These are phyloP conservation scores for Lactarius evosmus DNA, from an alignment of 768 basidiomycete species.

Conservation along the genomic window DNA sequence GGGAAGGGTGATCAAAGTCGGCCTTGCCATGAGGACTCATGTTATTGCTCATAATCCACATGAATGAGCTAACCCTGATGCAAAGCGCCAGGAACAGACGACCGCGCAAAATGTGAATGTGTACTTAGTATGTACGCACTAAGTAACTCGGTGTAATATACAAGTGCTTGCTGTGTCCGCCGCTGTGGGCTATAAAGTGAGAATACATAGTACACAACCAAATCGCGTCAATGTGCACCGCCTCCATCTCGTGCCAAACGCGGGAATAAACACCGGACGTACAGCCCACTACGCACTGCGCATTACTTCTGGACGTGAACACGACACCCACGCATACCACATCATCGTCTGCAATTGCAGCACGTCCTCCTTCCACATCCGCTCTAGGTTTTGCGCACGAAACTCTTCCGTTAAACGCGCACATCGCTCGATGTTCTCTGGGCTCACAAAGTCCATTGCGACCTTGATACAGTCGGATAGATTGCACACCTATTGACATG, in stretches of 20 bases:
- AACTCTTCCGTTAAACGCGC: slow-evolving; percentile 84
- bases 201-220: slow-evolving; percentile 25
- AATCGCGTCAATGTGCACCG: slow-evolving; percentile 1
- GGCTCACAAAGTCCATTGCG: slow-evolving; percentile 90
- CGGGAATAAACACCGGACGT: slow-evolving; percentile 2
- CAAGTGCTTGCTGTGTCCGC: slow-evolving; percentile 20
- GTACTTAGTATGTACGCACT: slow-evolving; percentile 6
- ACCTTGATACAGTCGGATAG: slow-evolving; percentile 93
- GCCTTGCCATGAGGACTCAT: background rate
- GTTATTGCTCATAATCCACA: background rate
- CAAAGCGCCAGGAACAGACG: background rate
- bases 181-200: slow-evolving; percentile 10
- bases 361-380: slow-evolving; percentile 92
- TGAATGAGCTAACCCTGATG: no score
- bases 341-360: slow-evolving; percentile 87
- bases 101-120: background rate
- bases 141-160: slow-evolving; percentile 19
- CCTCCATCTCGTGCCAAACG: slow-evolving; percentile 12
- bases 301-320: slow-evolving; percentile 35
- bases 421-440: slow-evolving; percentile 86
- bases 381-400: slow-evolving; percentile 79
- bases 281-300: background rate
- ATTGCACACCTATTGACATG: slow-evolving; percentile 69
- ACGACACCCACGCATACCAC: slow-evolving; percentile 89
- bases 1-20: background rate